Percentiles rank a stretch among this genome's conserved stretches.
Conservation (phyloP, 768 basidiomycete genomes). For the Leccinum aurantiacum region DNA sequence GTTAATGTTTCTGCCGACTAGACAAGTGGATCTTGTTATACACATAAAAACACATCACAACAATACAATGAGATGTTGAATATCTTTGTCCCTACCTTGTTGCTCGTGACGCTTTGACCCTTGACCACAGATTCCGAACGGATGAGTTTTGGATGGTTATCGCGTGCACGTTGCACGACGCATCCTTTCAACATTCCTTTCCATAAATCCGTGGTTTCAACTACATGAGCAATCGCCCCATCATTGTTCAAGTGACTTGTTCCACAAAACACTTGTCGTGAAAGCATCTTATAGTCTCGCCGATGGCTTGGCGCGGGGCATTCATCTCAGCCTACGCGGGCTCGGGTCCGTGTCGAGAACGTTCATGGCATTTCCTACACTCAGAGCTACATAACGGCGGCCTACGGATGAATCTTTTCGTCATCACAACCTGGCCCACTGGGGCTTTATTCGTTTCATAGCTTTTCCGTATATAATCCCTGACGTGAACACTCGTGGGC, state of each 20-base stretch:
- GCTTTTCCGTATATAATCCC: too few relatives aligned
- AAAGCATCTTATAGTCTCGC: background rate
- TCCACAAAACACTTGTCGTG: background rate
- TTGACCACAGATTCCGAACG: background rate
- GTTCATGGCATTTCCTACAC: too few relatives aligned
- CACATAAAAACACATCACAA: background rate
- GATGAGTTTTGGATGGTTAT: background rate
- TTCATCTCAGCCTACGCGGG: background rate
- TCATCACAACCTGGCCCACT: too few relatives aligned
- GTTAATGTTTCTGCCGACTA: constrained; percentile 1
- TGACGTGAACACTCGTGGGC: too few relatives aligned
- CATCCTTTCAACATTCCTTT: background rate
- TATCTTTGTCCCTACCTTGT: background rate
- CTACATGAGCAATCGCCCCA: background rate
- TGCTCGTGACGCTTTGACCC: background rate
- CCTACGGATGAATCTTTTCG: too few relatives aligned
- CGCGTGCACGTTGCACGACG: background rate
- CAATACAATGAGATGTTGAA: background rate
- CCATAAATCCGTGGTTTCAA: background rate
- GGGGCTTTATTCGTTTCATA: too few relatives aligned
- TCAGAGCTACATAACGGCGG: too few relatives aligned
- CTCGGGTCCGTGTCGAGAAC: too few relatives aligned
- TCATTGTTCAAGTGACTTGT: background rate
- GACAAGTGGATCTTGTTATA: background rate
- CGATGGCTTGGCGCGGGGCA: background rate